These are phyloP conservation scores for Teratosphaeria viscida DNA, from an alignment of 2,329 filamentous ascomycete species.

Conservation along the genomic window DNA sequence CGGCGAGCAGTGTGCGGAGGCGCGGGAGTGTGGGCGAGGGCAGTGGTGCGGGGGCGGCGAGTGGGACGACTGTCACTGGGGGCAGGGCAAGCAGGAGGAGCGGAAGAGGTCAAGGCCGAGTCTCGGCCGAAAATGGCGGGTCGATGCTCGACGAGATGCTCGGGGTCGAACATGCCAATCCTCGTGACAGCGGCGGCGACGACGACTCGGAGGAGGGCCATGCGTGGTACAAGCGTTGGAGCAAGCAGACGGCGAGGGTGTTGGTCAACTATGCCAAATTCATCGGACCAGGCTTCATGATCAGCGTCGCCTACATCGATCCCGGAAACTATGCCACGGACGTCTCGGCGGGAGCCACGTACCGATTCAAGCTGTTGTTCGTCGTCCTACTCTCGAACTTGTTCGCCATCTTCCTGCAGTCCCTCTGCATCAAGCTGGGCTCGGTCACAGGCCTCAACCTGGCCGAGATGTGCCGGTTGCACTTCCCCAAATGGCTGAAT, in stretches of 20 bases:
- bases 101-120: constrained; percentile 1
- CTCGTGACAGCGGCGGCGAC: background rate
- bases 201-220: background rate
- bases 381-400: constrained; percentile 59
- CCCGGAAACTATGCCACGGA: constrained; percentile 59
- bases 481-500: constrained; percentile 45
- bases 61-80: too few species aligned
- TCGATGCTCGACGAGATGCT: constrained; percentile 16
- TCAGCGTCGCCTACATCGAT: constrained; percentile 41
- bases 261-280: constrained; percentile 34
- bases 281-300: constrained; percentile 58
- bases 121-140: constrained; percentile 11
- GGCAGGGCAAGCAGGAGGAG: background rate
- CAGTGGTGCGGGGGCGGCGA: background rate
- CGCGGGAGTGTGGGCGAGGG: background rate
- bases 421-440: constrained; percentile 51
- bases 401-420: constrained; percentile 61
- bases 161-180: constrained; percentile 2
- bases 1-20: constrained; percentile 3
- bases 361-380: constrained; percentile 56
- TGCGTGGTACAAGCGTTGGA: background rate
- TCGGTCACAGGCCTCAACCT: constrained; percentile 41
- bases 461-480: constrained; percentile 38
- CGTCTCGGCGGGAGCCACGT: constrained; percentile 56
- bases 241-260: background rate